These are phyloP conservation scores for Russula ochroleuca DNA, from an alignment of 768 basidiomycete species.

Conservation along the genomic window DNA sequence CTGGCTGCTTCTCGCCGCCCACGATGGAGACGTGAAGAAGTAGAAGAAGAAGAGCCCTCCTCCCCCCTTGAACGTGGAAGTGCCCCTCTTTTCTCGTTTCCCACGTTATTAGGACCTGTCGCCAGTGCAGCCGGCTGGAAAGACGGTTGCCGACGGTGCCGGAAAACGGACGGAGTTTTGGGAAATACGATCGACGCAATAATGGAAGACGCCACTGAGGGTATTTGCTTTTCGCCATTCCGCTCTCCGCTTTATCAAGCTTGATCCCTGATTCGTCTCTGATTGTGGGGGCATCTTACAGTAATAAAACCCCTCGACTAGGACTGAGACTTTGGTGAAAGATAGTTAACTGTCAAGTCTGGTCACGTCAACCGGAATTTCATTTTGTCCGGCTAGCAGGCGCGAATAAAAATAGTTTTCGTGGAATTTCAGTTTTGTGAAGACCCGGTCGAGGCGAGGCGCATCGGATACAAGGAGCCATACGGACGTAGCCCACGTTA, in stretches of 20 bases:
- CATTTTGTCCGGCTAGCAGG: background rate
- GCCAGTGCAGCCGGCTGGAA: background rate
- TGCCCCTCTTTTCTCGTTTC: background rate
- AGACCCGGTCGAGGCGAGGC: background rate
- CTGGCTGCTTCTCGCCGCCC: background rate
- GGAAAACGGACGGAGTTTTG: background rate
- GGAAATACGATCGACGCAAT: background rate
- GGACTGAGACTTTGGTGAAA: background rate
- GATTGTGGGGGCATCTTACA: background rate
- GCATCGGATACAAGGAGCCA: background rate
- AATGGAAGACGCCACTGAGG: constrained; percentile 16
- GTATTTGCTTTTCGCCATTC: constrained; percentile 7
- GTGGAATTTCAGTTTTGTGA: constrained; percentile 3
- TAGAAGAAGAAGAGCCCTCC: background rate
- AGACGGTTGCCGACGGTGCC: background rate
- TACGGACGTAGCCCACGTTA: constrained; percentile 12
- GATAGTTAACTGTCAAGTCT: no score
- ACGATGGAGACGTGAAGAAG: background rate
- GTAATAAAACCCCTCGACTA: background rate
- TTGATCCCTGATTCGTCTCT: background rate
- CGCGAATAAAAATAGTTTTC: background rate
- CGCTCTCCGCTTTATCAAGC: background rate
- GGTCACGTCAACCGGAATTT: background rate
- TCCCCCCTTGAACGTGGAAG: constrained; percentile 7
- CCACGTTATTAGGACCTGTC: background rate